Percentiles rank a stretch among this genome's conserved stretches.
phyloP scores from a whole-genome alignment of 768 basidiomycete genomes.

The Lyophyllum decastes region DNA sequence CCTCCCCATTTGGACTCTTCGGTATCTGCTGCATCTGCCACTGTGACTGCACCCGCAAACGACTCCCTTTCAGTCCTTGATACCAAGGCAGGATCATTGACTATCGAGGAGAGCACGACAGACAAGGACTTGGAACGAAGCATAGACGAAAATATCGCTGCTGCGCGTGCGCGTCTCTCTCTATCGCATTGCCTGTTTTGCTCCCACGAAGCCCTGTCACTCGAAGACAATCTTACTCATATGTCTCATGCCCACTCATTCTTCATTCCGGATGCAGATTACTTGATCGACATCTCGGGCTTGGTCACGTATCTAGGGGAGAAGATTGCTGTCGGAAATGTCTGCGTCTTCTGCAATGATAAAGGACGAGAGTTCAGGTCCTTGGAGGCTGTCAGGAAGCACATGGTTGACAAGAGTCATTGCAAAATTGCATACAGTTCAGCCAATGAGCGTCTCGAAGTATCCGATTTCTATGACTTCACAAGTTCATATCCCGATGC shows the following conservation, averaged over 20 bases:
- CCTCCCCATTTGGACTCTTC: constrained; percentile 7
- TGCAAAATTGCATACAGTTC: constrained; percentile 94
- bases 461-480: constrained; percentile 96
- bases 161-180: constrained; percentile 64
- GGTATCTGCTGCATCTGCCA: constrained; percentile 12
- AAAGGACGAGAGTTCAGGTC: constrained; percentile 80
- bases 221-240: constrained; percentile 76
- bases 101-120: constrained; percentile 34
- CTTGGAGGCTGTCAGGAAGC: constrained; percentile 86
- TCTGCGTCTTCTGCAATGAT: constrained; percentile 90
- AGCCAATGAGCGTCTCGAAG: constrained; percentile 76
- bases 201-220: constrained; percentile 43
- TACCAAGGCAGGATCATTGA: constrained; percentile 12
- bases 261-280: constrained; percentile 94
- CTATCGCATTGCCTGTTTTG: constrained; percentile 88
- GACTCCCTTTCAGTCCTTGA: constrained; percentile 16
- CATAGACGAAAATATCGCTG: constrained; percentile 77
- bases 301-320: constrained; percentile 86
- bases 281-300: constrained; percentile 81
- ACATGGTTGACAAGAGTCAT: constrained; percentile 95
- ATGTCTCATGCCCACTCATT: constrained; percentile 91
- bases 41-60: constrained; percentile 16
- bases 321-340: constrained; percentile 90
- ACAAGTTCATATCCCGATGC: constrained; percentile 70
- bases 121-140: constrained; percentile 51